Percentiles rank a stretch among this genome's conserved stretches.
Conservation (phyloP, 192 early-diverging fungal species). For the Nowakowskiella sp. region DNA sequence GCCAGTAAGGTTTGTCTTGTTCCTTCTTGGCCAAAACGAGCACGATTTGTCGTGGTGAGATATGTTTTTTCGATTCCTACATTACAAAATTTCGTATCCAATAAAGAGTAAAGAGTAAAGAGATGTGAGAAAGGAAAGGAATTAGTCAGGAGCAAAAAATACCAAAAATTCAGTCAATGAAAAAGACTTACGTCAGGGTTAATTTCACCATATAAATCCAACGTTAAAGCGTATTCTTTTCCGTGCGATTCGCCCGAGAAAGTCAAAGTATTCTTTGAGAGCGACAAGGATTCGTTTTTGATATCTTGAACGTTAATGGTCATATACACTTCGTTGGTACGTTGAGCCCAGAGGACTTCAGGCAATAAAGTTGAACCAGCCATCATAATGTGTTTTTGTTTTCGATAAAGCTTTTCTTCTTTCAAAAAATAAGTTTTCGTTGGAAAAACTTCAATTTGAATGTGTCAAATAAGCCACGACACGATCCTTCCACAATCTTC, state of each 20-base stretch:
- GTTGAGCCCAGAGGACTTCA: conserved; percentile 85
- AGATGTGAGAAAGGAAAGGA: background rate
- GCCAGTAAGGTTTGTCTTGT: conserved; percentile 66
- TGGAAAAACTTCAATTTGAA: too few species aligned
- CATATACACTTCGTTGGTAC: conserved; percentile 68
- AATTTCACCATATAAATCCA: conserved; percentile 68
- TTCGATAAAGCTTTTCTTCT: too few species aligned
- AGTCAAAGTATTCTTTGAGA: conserved; percentile 46
- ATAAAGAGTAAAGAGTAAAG: background rate
- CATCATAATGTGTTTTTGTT: too few species aligned
- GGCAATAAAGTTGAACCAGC: conserved; percentile 53
- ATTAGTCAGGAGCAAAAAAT: background rate
- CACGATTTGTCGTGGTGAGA: conserved; percentile 56
- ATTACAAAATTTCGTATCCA: background rate
- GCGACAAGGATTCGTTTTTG: conserved; percentile 38
- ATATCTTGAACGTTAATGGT: conserved; percentile 75
- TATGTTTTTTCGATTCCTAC: conserved; percentile 56
- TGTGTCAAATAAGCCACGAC: too few species aligned
- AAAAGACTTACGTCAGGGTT: conserved; percentile 53
- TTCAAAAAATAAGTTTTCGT: too few species aligned
- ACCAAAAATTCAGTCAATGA: too few species aligned
- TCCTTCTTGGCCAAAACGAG: conserved; percentile 71
- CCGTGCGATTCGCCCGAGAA: conserved; percentile 58
- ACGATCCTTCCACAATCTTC: too few species aligned
- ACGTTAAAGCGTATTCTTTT: conserved; percentile 61